Conservation (phyloP, 805 yeast genomes). For the Candida endomychidarum region DNA sequence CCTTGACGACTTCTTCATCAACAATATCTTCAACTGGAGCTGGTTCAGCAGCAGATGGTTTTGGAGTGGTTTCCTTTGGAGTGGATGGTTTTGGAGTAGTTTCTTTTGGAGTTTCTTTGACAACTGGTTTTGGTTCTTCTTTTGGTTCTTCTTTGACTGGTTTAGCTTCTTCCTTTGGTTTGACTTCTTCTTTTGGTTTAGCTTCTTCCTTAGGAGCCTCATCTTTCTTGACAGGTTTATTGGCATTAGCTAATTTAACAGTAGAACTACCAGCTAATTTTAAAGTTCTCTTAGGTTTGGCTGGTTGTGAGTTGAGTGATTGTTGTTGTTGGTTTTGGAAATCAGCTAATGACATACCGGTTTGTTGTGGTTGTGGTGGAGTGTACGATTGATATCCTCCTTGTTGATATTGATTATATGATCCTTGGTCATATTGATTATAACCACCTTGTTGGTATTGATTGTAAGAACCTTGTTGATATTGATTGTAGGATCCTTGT, state of each 20-base stretch:
- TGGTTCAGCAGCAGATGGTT: constrained; percentile 18
- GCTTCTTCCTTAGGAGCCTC: constrained; percentile 15
- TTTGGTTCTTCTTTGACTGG: constrained; percentile 15
- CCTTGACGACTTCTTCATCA: constrained; percentile 85
- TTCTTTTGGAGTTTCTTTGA: constrained; percentile 17
- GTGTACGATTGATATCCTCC: constrained; percentile 12
- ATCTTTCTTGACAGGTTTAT: constrained; percentile 29
- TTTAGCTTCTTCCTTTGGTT: constrained; percentile 25
- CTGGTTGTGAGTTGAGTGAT: constrained; percentile 31
- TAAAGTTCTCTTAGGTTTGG: constrained; percentile 67
- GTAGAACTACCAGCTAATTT: constrained; percentile 66
- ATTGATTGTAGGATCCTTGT: background rate
- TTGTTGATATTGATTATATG: constrained; percentile 8
- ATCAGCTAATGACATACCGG: constrained; percentile 72
- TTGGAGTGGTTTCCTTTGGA: constrained; percentile 22
- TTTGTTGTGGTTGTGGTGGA: constrained; percentile 21
- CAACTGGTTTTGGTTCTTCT: constrained; percentile 13
- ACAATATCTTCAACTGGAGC: constrained; percentile 73
- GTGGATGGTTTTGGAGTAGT: constrained; percentile 19
- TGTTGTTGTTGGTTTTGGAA: constrained; percentile 68
- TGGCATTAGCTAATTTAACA: constrained; percentile 58
- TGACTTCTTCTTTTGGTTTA: constrained; percentile 17
- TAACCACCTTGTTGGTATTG: constrained; percentile 14
- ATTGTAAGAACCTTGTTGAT: constrained; percentile 7
- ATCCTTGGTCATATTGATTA: constrained; percentile 7